These are phyloP conservation scores for Serpula lacrymans DNA, from an alignment of 768 basidiomycete species.

Conservation along the genomic window DNA sequence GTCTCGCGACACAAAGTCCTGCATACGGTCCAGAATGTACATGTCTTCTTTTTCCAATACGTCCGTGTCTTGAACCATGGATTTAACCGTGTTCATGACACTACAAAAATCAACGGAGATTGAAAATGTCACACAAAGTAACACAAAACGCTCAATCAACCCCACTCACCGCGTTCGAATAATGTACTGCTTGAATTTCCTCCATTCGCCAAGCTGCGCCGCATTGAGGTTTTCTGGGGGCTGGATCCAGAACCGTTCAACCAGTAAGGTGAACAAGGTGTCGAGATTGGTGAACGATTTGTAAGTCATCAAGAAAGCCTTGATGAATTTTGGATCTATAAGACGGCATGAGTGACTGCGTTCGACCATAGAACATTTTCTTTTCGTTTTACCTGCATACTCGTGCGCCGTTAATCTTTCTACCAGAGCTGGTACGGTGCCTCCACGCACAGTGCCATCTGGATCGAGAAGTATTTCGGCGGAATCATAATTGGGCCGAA, in stretches of 20 bases:
- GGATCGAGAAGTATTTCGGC: slow-evolving; percentile 61
- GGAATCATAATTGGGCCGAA: slow-evolving; percentile 52
- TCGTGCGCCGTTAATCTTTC: slow-evolving; percentile 68
- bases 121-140: neutral
- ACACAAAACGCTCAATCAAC: no score
- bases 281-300: slow-evolving; percentile 59
- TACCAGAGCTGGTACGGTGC: slow-evolving; percentile 57
- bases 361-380: neutral
- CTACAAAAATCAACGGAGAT: slow-evolving; percentile 24
- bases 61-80: slow-evolving; percentile 55
- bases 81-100: slow-evolving; percentile 62
- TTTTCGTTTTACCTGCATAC: slow-evolving; percentile 43
- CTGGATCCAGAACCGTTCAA: slow-evolving; percentile 53
- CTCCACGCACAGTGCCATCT: slow-evolving; percentile 60
- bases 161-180: slow-evolving; percentile 56
- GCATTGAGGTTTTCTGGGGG: slow-evolving; percentile 44
- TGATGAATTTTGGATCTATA: slow-evolving; percentile 52
- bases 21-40: slow-evolving; percentile 49
- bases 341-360: slow-evolving; percentile 4
- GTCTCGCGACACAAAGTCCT: slow-evolving; percentile 45
- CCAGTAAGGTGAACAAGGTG: slow-evolving; percentile 52
- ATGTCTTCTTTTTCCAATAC: slow-evolving; percentile 53
- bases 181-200: slow-evolving; percentile 51
- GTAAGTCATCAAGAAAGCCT: slow-evolving; percentile 68
- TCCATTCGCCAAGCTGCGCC: slow-evolving; percentile 52